Conservation (phyloP, 192 early-diverging fungal species). For the Allomyces macrogynus region DNA sequence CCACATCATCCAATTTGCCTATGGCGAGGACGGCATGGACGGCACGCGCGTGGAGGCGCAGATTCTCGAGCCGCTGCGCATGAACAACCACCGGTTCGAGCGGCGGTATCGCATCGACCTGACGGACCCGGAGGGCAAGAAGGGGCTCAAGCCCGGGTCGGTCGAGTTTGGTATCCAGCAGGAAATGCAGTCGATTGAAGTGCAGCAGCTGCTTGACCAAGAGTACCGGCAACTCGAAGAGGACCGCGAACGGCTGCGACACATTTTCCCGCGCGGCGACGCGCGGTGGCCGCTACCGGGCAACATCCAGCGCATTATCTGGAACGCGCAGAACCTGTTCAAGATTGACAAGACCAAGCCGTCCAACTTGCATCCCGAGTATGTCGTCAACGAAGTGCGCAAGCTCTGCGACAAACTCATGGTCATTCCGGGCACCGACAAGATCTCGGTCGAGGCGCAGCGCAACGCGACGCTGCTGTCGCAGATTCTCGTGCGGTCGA, state of each 20-base stretch:
- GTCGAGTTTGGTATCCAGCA: slow-evolving; percentile 51
- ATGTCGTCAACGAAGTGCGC: slow-evolving; percentile 52
- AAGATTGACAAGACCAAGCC: slow-evolving; percentile 54
- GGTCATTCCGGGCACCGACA: slow-evolving; percentile 75
- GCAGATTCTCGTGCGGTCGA: slow-evolving; percentile 64
- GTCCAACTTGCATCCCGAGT: slow-evolving; percentile 67
- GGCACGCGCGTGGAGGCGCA: slow-evolving; percentile 71
- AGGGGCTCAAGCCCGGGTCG: slow-evolving; percentile 42
- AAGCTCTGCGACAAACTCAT: slow-evolving; percentile 47
- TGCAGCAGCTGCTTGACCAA: slow-evolving; percentile 51
- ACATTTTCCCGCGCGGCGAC: slow-evolving; percentile 58
- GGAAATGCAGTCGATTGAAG: slow-evolving; percentile 53
- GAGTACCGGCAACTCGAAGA: slow-evolving; percentile 57
- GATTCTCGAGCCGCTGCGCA: slow-evolving; percentile 44
- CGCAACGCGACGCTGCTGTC: slow-evolving; percentile 81
- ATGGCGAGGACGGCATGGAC: slow-evolving; percentile 98
- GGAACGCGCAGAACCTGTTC: slow-evolving; percentile 80
- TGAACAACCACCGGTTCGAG: slow-evolving; percentile 48
- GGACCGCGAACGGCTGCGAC: slow-evolving; percentile 56
- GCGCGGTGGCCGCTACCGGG: slow-evolving; percentile 72
- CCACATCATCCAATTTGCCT: slow-evolving; percentile 85
- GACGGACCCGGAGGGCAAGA: slow-evolving; percentile 23
- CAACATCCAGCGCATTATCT: slow-evolving; percentile 72
- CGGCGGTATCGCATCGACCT: slow-evolving; percentile 68
- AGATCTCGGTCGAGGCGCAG: slow-evolving; percentile 69